Base-by-base conservation (phyloP, 768 basidiomycete genomes). In the Sarcodon sp. region DNA sequence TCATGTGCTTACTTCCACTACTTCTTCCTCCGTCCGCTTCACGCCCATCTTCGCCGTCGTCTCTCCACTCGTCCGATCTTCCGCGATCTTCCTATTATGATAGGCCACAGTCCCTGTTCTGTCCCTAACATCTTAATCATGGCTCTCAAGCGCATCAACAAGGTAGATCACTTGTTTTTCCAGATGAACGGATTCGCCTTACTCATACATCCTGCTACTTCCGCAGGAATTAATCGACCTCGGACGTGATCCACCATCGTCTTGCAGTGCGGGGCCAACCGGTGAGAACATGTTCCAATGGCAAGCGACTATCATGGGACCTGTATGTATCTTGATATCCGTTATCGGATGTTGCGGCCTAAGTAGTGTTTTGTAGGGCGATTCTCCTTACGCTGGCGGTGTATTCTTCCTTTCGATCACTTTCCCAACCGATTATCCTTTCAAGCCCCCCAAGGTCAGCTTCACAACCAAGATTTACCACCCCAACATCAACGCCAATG, bases 381-480 rank as follows among this genome's bases (percentile, higher is more conserved):
- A 99, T 64, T 96, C 92, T 58, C 96, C 96, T 31, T 99, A 99
- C 63, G 82, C 94, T 33, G 96, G 96, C 60, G 96, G 96, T 64
- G 96, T 99, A 48, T 99, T 99, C 75, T 98, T 98, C 86, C 80
- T 93, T 43, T 83, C 84, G 44, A 92, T 94, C 64, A 79, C 75
- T 39, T 92, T 92, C 77, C 89, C 90, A 43, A 89, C 87, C 67
- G 94, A 99, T 67, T 99, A 99, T 73, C 96, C 96, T 21, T 98
- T 98, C 84, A 97, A 98, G 71, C 96, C 96, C 38, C 96, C 96
- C 68, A 99, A 99, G 79, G 91, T 99, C 70, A 85, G 85, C 73
- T 99, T 99, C 69, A 94, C 91, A 56, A 98, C 96, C 62, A 97
- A 96, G 87, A 97, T 97, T 59, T 98, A 97, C 67, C 94, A 98